These are phyloP conservation scores for Lyophyllum decastes DNA, from an alignment of 768 basidiomycete genomes.

Conservation along the genomic window DNA sequence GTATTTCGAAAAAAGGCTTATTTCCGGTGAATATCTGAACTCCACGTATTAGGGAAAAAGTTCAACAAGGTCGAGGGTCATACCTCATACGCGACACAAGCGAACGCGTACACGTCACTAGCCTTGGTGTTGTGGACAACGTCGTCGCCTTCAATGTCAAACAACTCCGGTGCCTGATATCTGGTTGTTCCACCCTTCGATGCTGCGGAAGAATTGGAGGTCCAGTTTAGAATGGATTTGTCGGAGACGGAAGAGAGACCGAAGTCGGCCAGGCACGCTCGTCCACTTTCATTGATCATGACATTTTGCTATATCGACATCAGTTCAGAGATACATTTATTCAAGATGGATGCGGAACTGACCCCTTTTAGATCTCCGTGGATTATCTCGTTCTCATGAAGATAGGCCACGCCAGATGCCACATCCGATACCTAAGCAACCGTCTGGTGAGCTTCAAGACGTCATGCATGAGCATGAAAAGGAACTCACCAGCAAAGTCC, in stretches of 20 bases:
- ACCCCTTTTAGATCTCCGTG: too few relatives aligned
- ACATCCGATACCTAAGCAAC: constrained; percentile 29
- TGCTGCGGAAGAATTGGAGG: constrained; percentile 7
- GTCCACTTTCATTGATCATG: constrained; percentile 15
- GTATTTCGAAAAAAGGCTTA: constrained; percentile 21
- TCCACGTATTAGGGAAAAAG: not conserved
- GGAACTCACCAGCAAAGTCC: not conserved
- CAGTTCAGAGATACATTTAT: too few relatives aligned
- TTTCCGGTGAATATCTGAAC: constrained; percentile 22
- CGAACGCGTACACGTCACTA: constrained; percentile 2
- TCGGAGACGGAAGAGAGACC: constrained; percentile 14
- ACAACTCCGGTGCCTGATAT: constrained; percentile 25
- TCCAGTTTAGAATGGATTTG: constrained; percentile 14
- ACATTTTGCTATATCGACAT: too few relatives aligned
- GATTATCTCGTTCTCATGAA: constrained; percentile 36
- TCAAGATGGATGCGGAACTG: too few relatives aligned
- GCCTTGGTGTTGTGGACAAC: constrained; percentile 2
- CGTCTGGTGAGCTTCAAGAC: not conserved
- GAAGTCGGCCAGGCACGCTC: constrained; percentile 20
- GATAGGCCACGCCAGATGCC: constrained; percentile 31
- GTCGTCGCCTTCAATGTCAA: constrained; percentile 12
- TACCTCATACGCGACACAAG: constrained; percentile 4
- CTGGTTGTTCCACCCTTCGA: constrained; percentile 16
- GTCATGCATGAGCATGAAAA: not conserved
- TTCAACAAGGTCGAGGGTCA: not conserved